Evolutionary conservation across 2,329 filamentous ascomycete species (phyloP).

Genomic region (Phaeosphaeria sp.): DNA sequence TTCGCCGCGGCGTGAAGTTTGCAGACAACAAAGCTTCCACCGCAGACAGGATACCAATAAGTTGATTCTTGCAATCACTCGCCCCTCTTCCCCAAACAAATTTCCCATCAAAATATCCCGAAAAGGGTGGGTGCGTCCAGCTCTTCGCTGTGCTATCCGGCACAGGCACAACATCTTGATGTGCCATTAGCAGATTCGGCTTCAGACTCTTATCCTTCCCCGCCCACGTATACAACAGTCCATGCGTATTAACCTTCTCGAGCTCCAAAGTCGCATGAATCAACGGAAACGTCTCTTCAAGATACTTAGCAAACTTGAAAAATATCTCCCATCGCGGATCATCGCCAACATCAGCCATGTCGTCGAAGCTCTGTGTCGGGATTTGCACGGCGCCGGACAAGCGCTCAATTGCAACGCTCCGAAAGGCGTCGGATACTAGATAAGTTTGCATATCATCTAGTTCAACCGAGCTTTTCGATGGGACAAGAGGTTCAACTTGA

Average conservation of each 20-base stretch:
- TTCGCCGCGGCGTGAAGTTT: slow-evolving; percentile 61
- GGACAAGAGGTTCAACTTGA: slow-evolving; percentile 38
- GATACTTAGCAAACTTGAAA: slow-evolving; percentile 56
- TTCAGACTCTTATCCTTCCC: slow-evolving; percentile 59
- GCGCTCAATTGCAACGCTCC: slow-evolving; percentile 39
- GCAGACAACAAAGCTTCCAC: slow-evolving; percentile 62
- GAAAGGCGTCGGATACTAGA: slow-evolving; percentile 35
- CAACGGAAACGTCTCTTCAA: slow-evolving; percentile 36
- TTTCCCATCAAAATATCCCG: slow-evolving; percentile 62
- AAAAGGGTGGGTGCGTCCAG: slow-evolving; percentile 68
- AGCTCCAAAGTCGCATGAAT: slow-evolving; percentile 54
- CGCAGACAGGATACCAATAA: slow-evolving; percentile 62
- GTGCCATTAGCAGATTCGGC: slow-evolving; percentile 66
- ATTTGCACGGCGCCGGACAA: slow-evolving; percentile 60
- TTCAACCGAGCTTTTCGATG: slow-evolving; percentile 28
- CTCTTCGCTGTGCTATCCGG: slow-evolving; percentile 55
- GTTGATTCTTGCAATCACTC: slow-evolving; percentile 66
- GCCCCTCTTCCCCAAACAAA: slow-evolving; percentile 68
- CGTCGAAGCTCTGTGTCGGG: slow-evolving; percentile 63
- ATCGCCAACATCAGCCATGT: slow-evolving; percentile 60
- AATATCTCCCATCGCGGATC: slow-evolving; percentile 68
- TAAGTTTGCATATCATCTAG: slow-evolving; percentile 37
- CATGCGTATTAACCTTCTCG: slow-evolving; percentile 66
- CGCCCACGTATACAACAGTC: slow-evolving; percentile 64
- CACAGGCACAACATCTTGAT: slow-evolving; percentile 70